Evolutionary conservation across 179 eudicot genomes (phyloP).

Genomic region (Carnegiea gigantea): DNA sequence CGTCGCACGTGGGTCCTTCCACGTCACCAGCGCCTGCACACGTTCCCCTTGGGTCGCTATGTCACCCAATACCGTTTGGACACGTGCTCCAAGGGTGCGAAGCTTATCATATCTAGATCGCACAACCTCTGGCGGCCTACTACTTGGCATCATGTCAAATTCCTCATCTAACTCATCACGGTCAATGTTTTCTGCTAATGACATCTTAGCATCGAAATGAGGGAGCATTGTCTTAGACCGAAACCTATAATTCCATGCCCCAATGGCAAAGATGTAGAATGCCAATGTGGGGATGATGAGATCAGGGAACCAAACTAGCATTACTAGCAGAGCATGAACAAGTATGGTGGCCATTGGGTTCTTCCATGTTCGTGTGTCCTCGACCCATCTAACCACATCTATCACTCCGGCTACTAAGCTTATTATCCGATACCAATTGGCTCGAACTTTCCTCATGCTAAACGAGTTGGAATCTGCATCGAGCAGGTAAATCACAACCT

Average conservation of each 20-base stretch:
- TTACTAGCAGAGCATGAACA: constrained; percentile 75
- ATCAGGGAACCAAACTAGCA: constrained; percentile 93
- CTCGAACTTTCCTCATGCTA: constrained; percentile 91
- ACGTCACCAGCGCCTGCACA: constrained; percentile 74
- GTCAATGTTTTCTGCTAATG: constrained; percentile 67
- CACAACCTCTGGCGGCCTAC: constrained; percentile 52
- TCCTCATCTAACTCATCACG: constrained; percentile 88
- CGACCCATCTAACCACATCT: constrained; percentile 73
- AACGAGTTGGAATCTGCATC: constrained; percentile 75
- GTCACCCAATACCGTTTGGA: constrained; percentile 69
- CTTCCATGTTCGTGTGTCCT: constrained; percentile 90
- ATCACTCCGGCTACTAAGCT: constrained; percentile 61
- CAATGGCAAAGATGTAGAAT: constrained; percentile 69
- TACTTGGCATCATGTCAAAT: constrained; percentile 69
- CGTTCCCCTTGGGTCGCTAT: constrained; percentile 90
- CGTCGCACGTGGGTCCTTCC: constrained; percentile 93
- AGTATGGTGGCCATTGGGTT: constrained; percentile 81
- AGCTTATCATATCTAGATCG: constrained; percentile 79
- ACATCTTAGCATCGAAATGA: constrained; percentile 70
- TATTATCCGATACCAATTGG: constrained; percentile 78
- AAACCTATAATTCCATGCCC: constrained; percentile 85
- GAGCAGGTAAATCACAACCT: constrained; percentile 65
- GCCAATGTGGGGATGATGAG: constrained; percentile 79
- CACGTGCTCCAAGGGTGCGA: constrained; percentile 69
- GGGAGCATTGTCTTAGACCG: constrained; percentile 53